A percentile compares a stretch with the other conserved stretches of the same genome.
These are phyloP conservation scores for Pleurostoma richardsiae DNA, from an alignment of 2,329 filamentous ascomycete species.

Conservation along the genomic window DNA sequence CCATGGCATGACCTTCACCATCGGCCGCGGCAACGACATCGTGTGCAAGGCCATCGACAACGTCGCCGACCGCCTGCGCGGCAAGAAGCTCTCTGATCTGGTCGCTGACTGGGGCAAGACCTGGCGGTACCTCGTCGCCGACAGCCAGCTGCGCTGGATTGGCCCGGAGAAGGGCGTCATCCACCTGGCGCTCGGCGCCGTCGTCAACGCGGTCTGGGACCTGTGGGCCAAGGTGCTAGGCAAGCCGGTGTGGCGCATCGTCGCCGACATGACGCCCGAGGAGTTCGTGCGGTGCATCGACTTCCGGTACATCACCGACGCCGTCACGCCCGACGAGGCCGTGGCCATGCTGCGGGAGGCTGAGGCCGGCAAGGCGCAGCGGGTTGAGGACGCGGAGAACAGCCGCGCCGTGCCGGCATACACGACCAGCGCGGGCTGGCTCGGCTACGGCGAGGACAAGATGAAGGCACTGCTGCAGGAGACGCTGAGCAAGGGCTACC, in stretches of 20 bases:
- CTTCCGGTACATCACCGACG: conserved; percentile 92
- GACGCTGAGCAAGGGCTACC: conserved; percentile 72
- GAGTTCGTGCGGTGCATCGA: conserved; percentile 86
- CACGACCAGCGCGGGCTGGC: conserved; percentile 85
- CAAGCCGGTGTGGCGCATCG: conserved; percentile 87
- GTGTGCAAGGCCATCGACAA: conserved; percentile 81
- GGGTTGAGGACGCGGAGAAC: conserved; percentile 68
- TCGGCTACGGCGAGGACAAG: conserved; percentile 87
- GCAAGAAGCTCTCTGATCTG: conserved; percentile 70
- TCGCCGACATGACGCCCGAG: conserved; percentile 85
- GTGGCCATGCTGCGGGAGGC: conserved; percentile 62
- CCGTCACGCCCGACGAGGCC: conserved; percentile 82
- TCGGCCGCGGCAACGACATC: conserved; percentile 86
- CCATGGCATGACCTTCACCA: conserved; percentile 84
- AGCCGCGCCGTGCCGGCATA: conserved; percentile 81
- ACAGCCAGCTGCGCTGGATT: conserved; percentile 89
- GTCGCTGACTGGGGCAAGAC: conserved; percentile 80
- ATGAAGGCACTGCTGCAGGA: conserved; percentile 71
- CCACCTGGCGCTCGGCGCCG: conserved; percentile 81
- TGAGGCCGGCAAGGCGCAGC: conserved; percentile 62
- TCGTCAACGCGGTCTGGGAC: conserved; percentile 91
- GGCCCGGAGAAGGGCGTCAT: conserved; percentile 93
- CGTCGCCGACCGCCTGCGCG: conserved; percentile 70
- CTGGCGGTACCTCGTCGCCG: conserved; percentile 87
- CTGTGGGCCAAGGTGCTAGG: conserved; percentile 84